Conservation (phyloP, 352 stramenopile genomes). For the Pythium rishiriense region DNA sequence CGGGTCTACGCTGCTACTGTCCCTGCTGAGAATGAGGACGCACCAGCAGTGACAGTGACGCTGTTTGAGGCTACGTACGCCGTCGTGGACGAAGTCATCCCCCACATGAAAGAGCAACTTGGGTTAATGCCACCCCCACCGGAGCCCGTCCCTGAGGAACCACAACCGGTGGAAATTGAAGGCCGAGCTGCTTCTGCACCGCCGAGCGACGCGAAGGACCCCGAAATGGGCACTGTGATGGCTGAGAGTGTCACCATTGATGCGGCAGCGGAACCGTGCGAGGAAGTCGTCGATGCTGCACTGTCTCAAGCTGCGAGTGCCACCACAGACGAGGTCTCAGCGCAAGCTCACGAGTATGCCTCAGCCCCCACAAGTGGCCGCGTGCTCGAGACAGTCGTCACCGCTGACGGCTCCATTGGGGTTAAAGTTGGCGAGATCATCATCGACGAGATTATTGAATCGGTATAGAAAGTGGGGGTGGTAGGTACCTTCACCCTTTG, state of each 20-base stretch:
- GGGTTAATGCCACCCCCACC: conserved; percentile 42
- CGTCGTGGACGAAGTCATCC: conserved; percentile 73
- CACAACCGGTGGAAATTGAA: conserved; percentile 25
- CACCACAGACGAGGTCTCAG: neutral
- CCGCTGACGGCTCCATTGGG: conserved; percentile 12
- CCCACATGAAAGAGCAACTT: conserved; percentile 76
- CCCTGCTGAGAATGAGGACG: neutral
- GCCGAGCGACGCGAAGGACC: neutral
- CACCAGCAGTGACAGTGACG: conserved; percentile 25
- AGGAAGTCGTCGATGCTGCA: conserved; percentile 2
- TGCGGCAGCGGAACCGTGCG: neutral
- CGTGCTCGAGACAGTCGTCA: conserved; percentile 16
- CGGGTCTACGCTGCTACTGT: conserved; percentile 33
- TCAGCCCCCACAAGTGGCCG: neutral
- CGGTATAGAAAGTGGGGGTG: conserved; percentile 6
- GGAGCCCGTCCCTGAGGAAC: conserved; percentile 25
- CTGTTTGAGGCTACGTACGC: conserved; percentile 71
- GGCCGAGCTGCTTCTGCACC: conserved; percentile 4
- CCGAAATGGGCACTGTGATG: neutral
- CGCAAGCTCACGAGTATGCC: neutral
- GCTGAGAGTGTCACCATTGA: neutral
- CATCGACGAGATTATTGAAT: conserved; percentile 33
- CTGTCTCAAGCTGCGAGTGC: conserved; percentile 14
- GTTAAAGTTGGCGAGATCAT: conserved; percentile 25
- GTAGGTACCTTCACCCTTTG: neutral